These are phyloP conservation scores for Exophiala viscosa DNA, from an alignment of 2,329 filamentous ascomycete species.

Conservation along the genomic window DNA sequence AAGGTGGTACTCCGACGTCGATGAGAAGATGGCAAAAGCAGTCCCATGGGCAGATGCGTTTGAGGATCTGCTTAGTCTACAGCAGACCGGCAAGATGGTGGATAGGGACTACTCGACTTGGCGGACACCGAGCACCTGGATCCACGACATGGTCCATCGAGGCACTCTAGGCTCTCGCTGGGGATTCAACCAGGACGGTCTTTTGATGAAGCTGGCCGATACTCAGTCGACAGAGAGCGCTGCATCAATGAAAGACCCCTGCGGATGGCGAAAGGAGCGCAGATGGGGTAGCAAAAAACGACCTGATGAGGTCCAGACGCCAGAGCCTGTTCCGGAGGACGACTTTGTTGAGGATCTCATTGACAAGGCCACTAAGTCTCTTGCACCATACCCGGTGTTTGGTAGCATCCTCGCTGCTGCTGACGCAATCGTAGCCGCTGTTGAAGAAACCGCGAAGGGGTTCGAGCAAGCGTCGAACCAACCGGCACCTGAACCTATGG, in stretches of 20 bases:
- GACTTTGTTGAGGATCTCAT: conserved; percentile 9
- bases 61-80: conserved; percentile 54
- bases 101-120: conserved; percentile 31
- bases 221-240: background rate
- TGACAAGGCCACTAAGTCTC: conserved; percentile 9
- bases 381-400: conserved; percentile 15
- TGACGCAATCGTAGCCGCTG: conserved; percentile 14
- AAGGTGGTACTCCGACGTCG: conserved; percentile 29
- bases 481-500: background rate
- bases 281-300: conserved; percentile 11
- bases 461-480: background rate
- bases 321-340: background rate
- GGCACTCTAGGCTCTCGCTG: conserved; percentile 42
- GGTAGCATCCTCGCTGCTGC: conserved; percentile 16
- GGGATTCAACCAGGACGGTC: conserved; percentile 28
- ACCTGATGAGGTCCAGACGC: background rate
- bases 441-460: conserved; percentile 9
- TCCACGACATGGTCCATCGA: conserved; percentile 38
- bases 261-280: conserved; percentile 4
- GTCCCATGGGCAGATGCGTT: conserved; percentile 56
- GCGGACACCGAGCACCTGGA: conserved; percentile 36
- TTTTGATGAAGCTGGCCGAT: conserved; percentile 15
- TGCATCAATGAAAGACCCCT: background rate
- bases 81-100: conserved; percentile 43
- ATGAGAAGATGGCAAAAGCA: conserved; percentile 34